Base-by-base conservation (phyloP, 768 basidiomycete species). In the Pleurotus pulmonarius region DNA sequence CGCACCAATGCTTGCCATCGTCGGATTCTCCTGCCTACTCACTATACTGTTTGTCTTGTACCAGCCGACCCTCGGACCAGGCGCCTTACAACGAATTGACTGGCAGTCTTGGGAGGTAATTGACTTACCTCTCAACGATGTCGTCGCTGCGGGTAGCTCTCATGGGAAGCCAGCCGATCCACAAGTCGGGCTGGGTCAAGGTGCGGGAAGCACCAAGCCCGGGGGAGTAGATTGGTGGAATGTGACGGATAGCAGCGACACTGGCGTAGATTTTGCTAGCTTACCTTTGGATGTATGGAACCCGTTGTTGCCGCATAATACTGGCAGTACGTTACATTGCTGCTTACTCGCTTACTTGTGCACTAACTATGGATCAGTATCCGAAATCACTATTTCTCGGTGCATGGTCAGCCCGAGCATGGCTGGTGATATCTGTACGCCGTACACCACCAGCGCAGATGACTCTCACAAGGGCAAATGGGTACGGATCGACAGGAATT, bases 61-160 rank as follows among this genome's bases (percentile, higher is more conserved):
- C 64, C 90, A 92, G 66, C 90, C 90, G 3, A 82, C 80, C 8
- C 76, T 77, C 1, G 90, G 90, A 2, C 90, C 90, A 15, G 90
- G 90, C 1, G 67, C 78, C 12, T 67, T 78, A 12, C 90, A 92
- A 64, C 79, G 82, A 45, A 74, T 97, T 16, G 92, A 92, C 25
- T 95, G 93, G 93, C 93, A 95, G 64, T 79, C 88, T 5, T 96
- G 91, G 91, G 93, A 90, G 44, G 64, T 80, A 3, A 76, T 94
- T 0, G 68, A 71, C 2, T 67, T 78, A 22, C 58, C 64, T 18
- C 53, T 55, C 38, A 34, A 52, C 49, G 40, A 20, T 15, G 61
- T 59, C 9, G 61, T 59, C 9, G 51, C 39, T 15, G 51, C 34
- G 39, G 41, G 39, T 15, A 54, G 58, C 22, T 52, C 58, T 58